Conservation (phyloP, 129 eudicot species). For the Saposhnikovia divaricata region DNA sequence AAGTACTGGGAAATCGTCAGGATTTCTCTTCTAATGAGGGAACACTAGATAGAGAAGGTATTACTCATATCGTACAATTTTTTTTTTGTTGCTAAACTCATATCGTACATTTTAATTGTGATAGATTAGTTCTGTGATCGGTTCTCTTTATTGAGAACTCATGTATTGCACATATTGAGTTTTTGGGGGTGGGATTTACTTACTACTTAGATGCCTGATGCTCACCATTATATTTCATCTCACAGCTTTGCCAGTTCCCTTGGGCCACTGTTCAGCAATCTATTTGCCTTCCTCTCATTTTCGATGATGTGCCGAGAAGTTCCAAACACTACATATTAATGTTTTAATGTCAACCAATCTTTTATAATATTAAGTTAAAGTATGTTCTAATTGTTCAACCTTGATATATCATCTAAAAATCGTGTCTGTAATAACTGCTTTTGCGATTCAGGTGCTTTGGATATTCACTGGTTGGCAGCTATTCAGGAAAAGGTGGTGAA, state of each 20-base stretch:
- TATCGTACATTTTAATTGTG: not conserved
- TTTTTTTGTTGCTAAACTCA: no score
- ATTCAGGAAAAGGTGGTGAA: constrained; percentile 48
- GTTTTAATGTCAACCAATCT: not conserved
- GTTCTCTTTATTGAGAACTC: not conserved
- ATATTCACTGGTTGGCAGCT: constrained; percentile 29
- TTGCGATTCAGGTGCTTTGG: constrained; percentile 30
- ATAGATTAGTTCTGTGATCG: not conserved
- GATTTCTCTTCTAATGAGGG: constrained; percentile 22
- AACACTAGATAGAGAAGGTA: constrained; percentile 44
- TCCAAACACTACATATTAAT: not conserved
- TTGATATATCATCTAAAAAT: not conserved
- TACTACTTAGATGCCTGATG: not conserved
- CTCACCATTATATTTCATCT: not conserved
- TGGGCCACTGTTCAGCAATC: not conserved
- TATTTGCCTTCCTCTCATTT: not conserved
- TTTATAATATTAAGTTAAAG: not conserved
- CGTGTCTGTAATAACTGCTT: not conserved
- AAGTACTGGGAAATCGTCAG: constrained; percentile 17
- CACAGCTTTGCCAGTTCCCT: not conserved
- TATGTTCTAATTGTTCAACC: not conserved
- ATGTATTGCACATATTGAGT: not conserved
- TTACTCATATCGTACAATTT: not conserved
- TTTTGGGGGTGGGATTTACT: not conserved
- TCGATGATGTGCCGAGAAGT: not conserved